These are phyloP conservation scores for Botrytis porri DNA, from an alignment of 2,329 filamentous ascomycete species.

Conservation along the genomic window DNA sequence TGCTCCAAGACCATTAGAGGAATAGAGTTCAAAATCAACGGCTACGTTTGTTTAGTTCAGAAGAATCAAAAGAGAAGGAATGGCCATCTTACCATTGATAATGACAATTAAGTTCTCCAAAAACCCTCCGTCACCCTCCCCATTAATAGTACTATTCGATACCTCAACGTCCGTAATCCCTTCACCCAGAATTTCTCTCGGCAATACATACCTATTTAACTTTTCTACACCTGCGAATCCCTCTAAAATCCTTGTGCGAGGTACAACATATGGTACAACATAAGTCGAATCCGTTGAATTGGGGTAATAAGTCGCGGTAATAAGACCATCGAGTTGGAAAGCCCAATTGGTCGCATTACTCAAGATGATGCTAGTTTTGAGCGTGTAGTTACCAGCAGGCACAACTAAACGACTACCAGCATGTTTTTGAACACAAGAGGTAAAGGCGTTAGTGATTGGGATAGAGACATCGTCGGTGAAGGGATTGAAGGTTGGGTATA, in stretches of 20 bases:
- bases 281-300: constrained; percentile 3
- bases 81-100: constrained; percentile 37
- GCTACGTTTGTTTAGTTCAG: constrained; percentile 33
- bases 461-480: constrained; percentile 35
- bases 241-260: constrained; percentile 3
- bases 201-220: constrained; percentile 13
- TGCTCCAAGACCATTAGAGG: constrained; percentile 49
- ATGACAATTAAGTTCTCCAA: constrained; percentile 50
- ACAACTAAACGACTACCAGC: constrained; percentile 17
- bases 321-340: constrained; percentile 51
- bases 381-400: constrained; percentile 42
- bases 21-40: constrained; percentile 53
- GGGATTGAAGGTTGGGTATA: constrained; percentile 29
- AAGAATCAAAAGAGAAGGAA: constrained; percentile 25
- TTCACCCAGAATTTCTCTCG: not conserved
- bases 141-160: constrained; percentile 16
- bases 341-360: constrained; percentile 48
- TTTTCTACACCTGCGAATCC: constrained; percentile 41
- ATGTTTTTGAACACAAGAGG: constrained; percentile 31
- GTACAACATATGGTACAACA: constrained; percentile 13
- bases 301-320: constrained; percentile 44
- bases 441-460: constrained; percentile 36
- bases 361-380: constrained; percentile 49
- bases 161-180: constrained; percentile 41
- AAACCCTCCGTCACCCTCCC: constrained; percentile 25